Conservation (phyloP, 2,329 filamentous ascomycete species). For the Colletotrichum chlorophyti region DNA sequence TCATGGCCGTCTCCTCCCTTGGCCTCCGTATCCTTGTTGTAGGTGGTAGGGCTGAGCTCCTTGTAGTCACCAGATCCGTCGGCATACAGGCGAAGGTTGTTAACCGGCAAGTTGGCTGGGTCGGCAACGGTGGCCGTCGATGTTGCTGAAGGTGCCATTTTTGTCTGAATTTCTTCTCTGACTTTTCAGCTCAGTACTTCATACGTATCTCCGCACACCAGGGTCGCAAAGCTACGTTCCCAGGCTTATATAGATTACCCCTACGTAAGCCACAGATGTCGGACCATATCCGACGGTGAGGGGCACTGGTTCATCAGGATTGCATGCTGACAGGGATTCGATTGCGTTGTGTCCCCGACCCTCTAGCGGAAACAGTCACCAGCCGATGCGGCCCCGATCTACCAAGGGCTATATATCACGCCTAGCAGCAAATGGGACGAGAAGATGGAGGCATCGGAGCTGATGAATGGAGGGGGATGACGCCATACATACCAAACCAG, state of each 20-base stretch:
- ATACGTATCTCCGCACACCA: neutral
- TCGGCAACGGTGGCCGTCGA: slow-evolving; percentile 37
- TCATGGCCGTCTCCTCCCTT: slow-evolving; percentile 31
- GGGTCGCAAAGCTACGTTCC: neutral
- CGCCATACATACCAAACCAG: slow-evolving; percentile 12
- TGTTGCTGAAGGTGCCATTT: slow-evolving; percentile 44
- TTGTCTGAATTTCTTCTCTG: neutral
- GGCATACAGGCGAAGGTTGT: slow-evolving; percentile 44
- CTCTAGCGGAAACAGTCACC: neutral
- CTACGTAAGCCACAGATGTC: neutral
- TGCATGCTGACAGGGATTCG: slow-evolving; percentile 57
- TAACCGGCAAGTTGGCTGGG: slow-evolving; percentile 22
- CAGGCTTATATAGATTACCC: slow-evolving; percentile 22
- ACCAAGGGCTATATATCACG: too few relatives aligned
- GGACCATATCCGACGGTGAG: slow-evolving; percentile 18
- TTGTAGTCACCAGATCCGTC: slow-evolving; percentile 37
- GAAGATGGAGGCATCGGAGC: neutral
- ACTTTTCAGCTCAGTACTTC: neutral
- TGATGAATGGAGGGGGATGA: slow-evolving; percentile 11
- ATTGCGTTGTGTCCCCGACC: slow-evolving; percentile 41
- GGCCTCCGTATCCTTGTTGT: slow-evolving; percentile 36
- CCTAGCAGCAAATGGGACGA: neutral
- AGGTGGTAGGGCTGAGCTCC: slow-evolving; percentile 34
- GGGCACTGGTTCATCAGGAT: slow-evolving; percentile 9
- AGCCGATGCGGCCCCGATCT: slow-evolving; percentile 17